Conservation (phyloP, 371 early-diverging fungal genomes). For the Funneliformis caledonium region DNA sequence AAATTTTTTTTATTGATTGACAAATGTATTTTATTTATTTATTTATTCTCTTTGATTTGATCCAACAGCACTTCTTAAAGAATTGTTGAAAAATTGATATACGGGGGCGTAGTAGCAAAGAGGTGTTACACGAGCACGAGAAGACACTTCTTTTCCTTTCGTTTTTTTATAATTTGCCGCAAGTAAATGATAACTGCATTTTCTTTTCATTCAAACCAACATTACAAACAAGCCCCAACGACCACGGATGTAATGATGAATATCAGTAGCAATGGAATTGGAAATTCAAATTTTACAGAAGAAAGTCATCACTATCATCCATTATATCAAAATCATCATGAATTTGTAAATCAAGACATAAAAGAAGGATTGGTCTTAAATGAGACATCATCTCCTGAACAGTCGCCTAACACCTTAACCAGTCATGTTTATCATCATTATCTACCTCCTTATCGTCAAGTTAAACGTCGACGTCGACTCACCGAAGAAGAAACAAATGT, state of each 20-base stretch:
- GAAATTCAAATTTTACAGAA: background rate
- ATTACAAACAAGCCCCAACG: background rate
- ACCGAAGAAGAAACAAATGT: conserved; percentile 65
- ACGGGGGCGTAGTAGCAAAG: too few relatives aligned
- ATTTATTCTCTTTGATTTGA: too few relatives aligned
- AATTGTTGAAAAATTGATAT: too few relatives aligned
- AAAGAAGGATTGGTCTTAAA: background rate
- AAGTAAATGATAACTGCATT: background rate
- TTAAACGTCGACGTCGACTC: conserved; percentile 66
- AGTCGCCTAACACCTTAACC: background rate
- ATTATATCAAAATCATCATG: conserved; percentile 1
- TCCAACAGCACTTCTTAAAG: too few relatives aligned
- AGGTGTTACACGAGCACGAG: too few relatives aligned
- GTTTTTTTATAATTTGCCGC: too few relatives aligned
- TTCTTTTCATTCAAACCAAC: background rate
- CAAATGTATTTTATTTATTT: too few relatives aligned
- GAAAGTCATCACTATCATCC: background rate
- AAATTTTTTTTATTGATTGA: too few relatives aligned
- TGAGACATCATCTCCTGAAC: background rate
- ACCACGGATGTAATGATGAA: background rate
- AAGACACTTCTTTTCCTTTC: background rate
- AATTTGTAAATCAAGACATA: background rate
- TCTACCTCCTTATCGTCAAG: conserved; percentile 33
- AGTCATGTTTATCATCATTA: conserved; percentile 8
- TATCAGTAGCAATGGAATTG: background rate